Evolutionary conservation across 2,329 filamentous ascomycete genomes (phyloP), one percentile per base, ranked within the genome.

Genomic region (Pseudogymnoascus sp.): DNA sequence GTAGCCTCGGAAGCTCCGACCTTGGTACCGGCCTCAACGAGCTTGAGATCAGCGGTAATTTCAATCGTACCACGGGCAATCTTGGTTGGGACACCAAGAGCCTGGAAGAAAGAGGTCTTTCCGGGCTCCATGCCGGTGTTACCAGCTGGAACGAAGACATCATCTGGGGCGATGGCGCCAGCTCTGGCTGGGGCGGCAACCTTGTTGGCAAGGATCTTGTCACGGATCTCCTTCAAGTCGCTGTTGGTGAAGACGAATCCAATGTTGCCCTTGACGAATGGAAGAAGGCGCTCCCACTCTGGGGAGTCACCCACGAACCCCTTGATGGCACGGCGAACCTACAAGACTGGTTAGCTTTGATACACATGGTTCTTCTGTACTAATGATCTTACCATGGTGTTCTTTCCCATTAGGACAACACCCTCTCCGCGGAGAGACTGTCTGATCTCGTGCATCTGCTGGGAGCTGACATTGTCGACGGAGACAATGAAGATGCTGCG

Each of bases 51-150:
- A 75, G 88, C 84, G 69, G 93, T 97, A 78, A 99, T 99, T 91
- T 99, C 95, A 83, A 99, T 99, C 83, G 95, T 99, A 96, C 95
- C 96, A 96, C 95, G 95, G 78, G 95, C 95, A 83, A 99, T 99
- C 92, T 99, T 99, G 87, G 95, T 99, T 78, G 95, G 95, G 78
- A 99, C 92, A 91, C 93, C 93, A 82, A 99, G 95, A 76, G 95
- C 95, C 89, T 99, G 95, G 93, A 99, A 99, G 92, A 99, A 99
- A 78, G 95, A 97, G 77, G 95, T 99, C 90, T 99, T 99, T 81
- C 96, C 96, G 78, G 95, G 96, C 82, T 99, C 95, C 95, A 99
- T 99, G 83, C 95, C 95, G 76, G 95, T 99, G 90, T 99, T 99
- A 82, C 95, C 95, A 73, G 93, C 95, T 71, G 95, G 95, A 72